Percentiles rank a stretch among this genome's conserved stretches.
phyloP scores from a whole-genome alignment of 345 rosid species.

The Cochlearia excelsa region DNA sequence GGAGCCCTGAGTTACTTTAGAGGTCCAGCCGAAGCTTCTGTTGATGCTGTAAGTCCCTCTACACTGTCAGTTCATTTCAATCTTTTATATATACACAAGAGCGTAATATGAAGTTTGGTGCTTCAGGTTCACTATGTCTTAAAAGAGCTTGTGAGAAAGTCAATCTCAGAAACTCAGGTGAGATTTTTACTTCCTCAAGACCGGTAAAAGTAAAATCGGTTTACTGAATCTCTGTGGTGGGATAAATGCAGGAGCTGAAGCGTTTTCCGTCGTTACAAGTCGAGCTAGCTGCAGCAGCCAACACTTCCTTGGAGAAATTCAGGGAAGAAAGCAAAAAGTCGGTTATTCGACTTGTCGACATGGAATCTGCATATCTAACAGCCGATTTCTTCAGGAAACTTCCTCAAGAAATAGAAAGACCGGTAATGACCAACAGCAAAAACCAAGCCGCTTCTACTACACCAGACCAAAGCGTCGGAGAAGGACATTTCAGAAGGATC shows the following conservation, averaged over 20 bases:
- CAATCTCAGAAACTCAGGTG: constrained; percentile 72
- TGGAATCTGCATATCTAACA: constrained; percentile 79
- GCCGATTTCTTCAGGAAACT: constrained; percentile 79
- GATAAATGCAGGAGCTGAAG: constrained; percentile 54
- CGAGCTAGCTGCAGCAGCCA: constrained; percentile 69
- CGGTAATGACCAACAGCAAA: constrained; percentile 19
- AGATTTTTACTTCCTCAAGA: constrained; percentile 2
- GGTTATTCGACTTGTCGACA: constrained; percentile 59
- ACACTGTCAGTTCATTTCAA: not conserved
- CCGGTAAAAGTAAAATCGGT: no score
- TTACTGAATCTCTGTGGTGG: constrained; percentile 10
- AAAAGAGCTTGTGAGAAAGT: constrained; percentile 79
- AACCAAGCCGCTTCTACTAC: constrained; percentile 31
- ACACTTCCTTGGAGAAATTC: constrained; percentile 59
- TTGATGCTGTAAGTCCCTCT: constrained; percentile 64
- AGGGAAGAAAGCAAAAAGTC: constrained; percentile 76
- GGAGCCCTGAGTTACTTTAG: constrained; percentile 63
- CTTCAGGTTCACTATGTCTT: constrained; percentile 70
- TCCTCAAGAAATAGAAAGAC: constrained; percentile 68
- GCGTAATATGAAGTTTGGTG: constrained; percentile 2
- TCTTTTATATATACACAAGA: not conserved
- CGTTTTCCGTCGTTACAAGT: constrained; percentile 76
- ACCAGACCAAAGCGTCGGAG: constrained; percentile 51
- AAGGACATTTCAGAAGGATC: constrained; percentile 75
- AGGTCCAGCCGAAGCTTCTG: constrained; percentile 90